phyloP scores from a whole-genome alignment of 1,284 basidiomycete species.

The Cerrena zonata region DNA sequence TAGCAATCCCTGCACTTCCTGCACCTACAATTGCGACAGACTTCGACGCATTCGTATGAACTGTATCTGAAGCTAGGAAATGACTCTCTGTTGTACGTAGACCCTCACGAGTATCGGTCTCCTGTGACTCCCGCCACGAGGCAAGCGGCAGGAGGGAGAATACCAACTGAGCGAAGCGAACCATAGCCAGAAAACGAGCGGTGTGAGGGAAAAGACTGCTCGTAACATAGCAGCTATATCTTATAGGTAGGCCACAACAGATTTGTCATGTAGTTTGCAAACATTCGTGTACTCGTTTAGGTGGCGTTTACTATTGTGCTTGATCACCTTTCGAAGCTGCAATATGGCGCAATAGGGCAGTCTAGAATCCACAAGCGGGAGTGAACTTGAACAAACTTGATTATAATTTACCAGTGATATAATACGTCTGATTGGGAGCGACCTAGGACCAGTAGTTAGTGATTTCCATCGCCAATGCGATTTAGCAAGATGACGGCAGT shows the following conservation, averaged over 20 bases:
- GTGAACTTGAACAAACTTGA: too few species aligned
- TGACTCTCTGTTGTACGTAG: background rate
- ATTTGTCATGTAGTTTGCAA: background rate
- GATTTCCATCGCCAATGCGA: too few species aligned
- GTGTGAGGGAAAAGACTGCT: background rate
- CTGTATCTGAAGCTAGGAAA: background rate
- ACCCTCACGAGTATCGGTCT: background rate
- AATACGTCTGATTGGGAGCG: too few species aligned
- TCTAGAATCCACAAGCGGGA: too few species aligned
- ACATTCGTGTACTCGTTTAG: background rate
- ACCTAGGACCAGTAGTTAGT: too few species aligned
- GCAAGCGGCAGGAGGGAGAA: constrained; percentile 3
- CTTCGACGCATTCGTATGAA: constrained; percentile 26
- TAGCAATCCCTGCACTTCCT: constrained; percentile 49
- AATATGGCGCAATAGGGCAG: constrained; percentile 7
- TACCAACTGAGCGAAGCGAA: constrained; percentile 3
- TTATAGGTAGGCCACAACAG: background rate
- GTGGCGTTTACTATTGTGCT: background rate
- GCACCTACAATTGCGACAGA: constrained; percentile 49
- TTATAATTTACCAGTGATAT: too few species aligned
- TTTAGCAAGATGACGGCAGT: too few species aligned
- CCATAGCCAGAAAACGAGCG: background rate
- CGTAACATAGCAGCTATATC: background rate
- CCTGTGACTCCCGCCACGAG: background rate
- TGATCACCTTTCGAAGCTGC: constrained; percentile 4